Conservation (phyloP, 2,329 filamentous ascomycete species). For the Pestalotiopsis sp. region DNA sequence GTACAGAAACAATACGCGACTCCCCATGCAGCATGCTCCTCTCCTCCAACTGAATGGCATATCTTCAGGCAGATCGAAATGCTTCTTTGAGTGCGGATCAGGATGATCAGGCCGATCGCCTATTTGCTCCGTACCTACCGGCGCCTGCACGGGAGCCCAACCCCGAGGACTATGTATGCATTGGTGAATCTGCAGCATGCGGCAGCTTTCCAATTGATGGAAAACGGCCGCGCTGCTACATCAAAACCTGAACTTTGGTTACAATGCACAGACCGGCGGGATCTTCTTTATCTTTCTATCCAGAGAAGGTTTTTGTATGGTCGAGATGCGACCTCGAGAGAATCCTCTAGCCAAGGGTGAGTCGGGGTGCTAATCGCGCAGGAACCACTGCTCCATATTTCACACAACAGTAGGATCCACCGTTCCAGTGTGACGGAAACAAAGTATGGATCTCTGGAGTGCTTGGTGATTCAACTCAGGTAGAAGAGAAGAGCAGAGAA, state of each 20-base stretch:
- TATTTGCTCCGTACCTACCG: background rate
- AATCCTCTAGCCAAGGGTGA: background rate
- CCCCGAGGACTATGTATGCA: background rate
- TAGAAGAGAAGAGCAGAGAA: background rate
- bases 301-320: background rate
- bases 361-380: background rate
- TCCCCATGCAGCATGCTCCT: background rate
- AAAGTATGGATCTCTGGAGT: background rate
- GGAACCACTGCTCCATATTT: background rate
- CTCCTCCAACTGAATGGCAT: background rate
- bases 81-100: background rate
- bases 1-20: background rate
- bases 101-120: background rate
- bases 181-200: background rate
- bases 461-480: background rate
- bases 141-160: background rate
- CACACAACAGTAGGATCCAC: background rate
- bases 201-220: background rate
- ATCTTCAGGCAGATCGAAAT: background rate
- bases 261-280: background rate
- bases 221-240: background rate
- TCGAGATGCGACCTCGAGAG: background rate
- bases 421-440: conserved; percentile 8
- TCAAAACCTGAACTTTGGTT: background rate
- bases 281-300: background rate